Evolutionary conservation across 768 basidiomycete genomes (phyloP), one percentile per base, ranked within the genome.

Genomic region (Sistotremastrum suecicum): DNA sequence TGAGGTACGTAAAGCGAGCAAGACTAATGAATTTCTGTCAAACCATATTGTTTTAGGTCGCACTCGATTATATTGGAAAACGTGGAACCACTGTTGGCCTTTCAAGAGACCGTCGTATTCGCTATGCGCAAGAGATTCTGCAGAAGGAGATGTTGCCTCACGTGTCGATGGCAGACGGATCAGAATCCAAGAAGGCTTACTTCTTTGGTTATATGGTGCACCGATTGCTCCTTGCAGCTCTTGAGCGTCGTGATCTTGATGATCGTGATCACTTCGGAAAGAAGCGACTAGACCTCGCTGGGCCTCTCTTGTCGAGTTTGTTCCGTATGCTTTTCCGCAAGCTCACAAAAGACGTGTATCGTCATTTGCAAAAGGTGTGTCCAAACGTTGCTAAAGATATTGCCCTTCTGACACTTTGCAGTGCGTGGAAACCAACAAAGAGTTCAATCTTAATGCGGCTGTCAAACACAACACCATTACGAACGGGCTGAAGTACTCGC

Each of bases 121-220:
- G 91, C 43, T 95, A 95, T 56, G 95, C 95, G 0, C 88, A 92
- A 59, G 95, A 98, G 62, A 97, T 99, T 55, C 58, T 99, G 47
- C 92, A 98, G 65, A 98, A 97, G 65, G 94, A 98, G 66, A 92
- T 98, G 84, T 61, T 99, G 39, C 95, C 95, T 0, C 95, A 98
- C 56, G 83, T 99, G 28, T 91, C 92, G 2, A 92, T 91, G 80
- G 76, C 80, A 1, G 90, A 94, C 61, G 91, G 91, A 4, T 90
- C 89, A 5, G 89, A 94, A 63, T 90, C 87, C 29, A 95, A 95
- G 69, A 99, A 99, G 63, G 95, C 95, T 1, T 98, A 91, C 64
- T 99, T 98, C 74, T 90, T 98, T 51, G 95, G 95, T 7, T 98
- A 98, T 64, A 99, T 99, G 94, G 89, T 97, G 33, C 94, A 98